Conservation (phyloP, 2,329 filamentous ascomycete species). For the Cercospora canescens region DNA sequence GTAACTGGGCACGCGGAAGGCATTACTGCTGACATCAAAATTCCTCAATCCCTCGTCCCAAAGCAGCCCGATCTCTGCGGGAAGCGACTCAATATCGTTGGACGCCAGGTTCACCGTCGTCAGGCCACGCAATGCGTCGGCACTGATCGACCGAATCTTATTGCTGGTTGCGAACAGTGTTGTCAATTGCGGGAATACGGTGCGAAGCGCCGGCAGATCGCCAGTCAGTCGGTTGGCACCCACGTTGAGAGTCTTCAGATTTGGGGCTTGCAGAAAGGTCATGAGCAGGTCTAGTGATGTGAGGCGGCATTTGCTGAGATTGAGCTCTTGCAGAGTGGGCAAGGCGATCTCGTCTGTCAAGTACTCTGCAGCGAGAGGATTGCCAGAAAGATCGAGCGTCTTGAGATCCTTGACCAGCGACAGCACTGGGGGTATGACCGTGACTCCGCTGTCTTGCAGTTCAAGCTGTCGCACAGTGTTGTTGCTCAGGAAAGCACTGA, state of each 20-base stretch:
- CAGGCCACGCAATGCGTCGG: slow-evolving; percentile 72
- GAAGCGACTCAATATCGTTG: slow-evolving; percentile 81
- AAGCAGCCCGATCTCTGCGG: slow-evolving; percentile 77
- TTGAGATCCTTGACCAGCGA: slow-evolving; percentile 68
- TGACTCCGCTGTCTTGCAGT: slow-evolving; percentile 76
- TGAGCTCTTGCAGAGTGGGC: slow-evolving; percentile 74
- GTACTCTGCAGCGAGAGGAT: slow-evolving; percentile 59
- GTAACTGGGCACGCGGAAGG: slow-evolving; percentile 83
- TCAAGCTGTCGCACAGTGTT: slow-evolving; percentile 59
- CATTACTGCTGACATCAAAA: slow-evolving; percentile 80
- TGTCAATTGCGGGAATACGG: slow-evolving; percentile 67
- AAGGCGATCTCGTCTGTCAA: slow-evolving; percentile 60
- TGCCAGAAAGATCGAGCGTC: slow-evolving; percentile 45
- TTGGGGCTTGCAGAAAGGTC: slow-evolving; percentile 68
- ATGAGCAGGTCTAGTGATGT: slow-evolving; percentile 67
- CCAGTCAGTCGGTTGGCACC: slow-evolving; percentile 77
- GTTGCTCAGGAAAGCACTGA: slow-evolving; percentile 46
- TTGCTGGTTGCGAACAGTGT: slow-evolving; percentile 79
- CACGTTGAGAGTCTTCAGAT: slow-evolving; percentile 74
- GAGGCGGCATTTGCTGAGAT: slow-evolving; percentile 72
- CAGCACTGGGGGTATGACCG: slow-evolving; percentile 67
- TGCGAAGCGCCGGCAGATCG: slow-evolving; percentile 64
- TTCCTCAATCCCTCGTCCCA: slow-evolving; percentile 64
- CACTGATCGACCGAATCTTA: slow-evolving; percentile 65
- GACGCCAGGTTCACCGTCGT: slow-evolving; percentile 76